phyloP scores from a whole-genome alignment of 805 yeast genomes.

The Kodamaea hsintzibuensis region DNA sequence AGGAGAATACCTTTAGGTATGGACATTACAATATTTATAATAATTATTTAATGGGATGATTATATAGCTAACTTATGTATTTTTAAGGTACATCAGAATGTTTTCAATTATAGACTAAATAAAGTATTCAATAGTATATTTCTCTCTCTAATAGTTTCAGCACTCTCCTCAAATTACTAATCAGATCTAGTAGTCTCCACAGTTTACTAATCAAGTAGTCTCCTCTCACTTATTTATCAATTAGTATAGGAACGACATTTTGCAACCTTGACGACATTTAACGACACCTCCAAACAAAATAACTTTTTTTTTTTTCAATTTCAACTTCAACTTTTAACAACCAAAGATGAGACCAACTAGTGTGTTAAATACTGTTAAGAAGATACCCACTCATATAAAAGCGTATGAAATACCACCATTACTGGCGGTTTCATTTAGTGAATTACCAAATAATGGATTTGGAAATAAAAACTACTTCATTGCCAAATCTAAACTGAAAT shows the following conservation, averaged over 20 bases:
- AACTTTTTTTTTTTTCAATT: slow-evolving; percentile 2
- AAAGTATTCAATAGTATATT: no score
- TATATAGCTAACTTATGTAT: not conserved
- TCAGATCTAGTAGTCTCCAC: no score
- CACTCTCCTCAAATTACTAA: no score
- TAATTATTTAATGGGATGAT: not conserved
- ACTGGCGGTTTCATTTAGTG: slow-evolving; percentile 22
- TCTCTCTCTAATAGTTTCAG: no score
- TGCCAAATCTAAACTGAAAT: slow-evolving; percentile 58
- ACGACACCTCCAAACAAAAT: slow-evolving; percentile 2
- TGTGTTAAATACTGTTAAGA: slow-evolving; percentile 4
- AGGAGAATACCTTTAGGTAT: not conserved
- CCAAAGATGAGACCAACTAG: slow-evolving; percentile 8
- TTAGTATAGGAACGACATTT: not conserved
- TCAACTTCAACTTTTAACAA: slow-evolving; percentile 1
- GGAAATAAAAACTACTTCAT: slow-evolving; percentile 42
- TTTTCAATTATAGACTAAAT: no score
- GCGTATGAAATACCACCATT: slow-evolving; percentile 32
- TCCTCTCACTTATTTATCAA: no score
- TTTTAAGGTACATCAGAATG: no score
- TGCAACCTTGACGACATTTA: slow-evolving; percentile 2
- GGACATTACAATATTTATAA: no score
- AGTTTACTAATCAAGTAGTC: no score
- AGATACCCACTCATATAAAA: slow-evolving; percentile 9
- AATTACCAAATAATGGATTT: slow-evolving; percentile 35